Evolutionary conservation across 192 early-diverging fungal genomes (phyloP), one percentile per base, ranked within the genome.

Genomic region (Rhizoclosmatium sp.): DNA sequence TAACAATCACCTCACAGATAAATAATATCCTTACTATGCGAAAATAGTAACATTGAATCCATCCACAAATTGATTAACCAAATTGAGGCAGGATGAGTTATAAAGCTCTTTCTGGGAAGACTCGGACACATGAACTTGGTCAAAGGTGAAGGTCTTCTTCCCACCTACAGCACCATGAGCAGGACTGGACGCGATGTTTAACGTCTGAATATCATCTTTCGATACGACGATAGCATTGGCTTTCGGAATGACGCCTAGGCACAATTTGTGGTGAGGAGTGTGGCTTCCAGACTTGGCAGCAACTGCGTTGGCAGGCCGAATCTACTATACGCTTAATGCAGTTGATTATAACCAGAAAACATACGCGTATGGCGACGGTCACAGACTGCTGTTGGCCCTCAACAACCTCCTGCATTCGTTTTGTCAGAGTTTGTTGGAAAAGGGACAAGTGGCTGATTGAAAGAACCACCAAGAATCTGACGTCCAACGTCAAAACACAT

Each of bases 11-110:
- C 7, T 49, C 49, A 21, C 42, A 82, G 71, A 9, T 45, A 47
- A 45, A 51, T 47, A 59, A 4, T 56, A 14, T 31, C 21, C 78
- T 62, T 76, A 86, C 84, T 87, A 87, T 59, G 96, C 96, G 68
- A 98, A 88, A 59, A 99, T 92, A 1, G 97, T 97, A 42, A 93
- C 95, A 84, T 99, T 99, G 81, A 95, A 96, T n/a, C 98, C 98
- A 86, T 95, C 93, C 4, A 94, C 56, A 66, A 96, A 93, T 71
- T 92, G 88, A 1, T 89, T 81, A 5, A 95, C 78, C 19, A 95
- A 75, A 2, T 90, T 88, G 39, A 81, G 82, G 47, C 86, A 88
- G 23, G 87, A 85, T 0, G 80, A 64, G 42, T 85, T 68, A 76
- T 93, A 95, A n/a, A 95, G 83, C 14, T 88, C 51, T 44, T 85